A percentile compares a stretch with the other conserved stretches of the same genome.
Conservation (phyloP, 2,329 filamentous ascomycete genomes). For the Diaporthe caulivora region DNA sequence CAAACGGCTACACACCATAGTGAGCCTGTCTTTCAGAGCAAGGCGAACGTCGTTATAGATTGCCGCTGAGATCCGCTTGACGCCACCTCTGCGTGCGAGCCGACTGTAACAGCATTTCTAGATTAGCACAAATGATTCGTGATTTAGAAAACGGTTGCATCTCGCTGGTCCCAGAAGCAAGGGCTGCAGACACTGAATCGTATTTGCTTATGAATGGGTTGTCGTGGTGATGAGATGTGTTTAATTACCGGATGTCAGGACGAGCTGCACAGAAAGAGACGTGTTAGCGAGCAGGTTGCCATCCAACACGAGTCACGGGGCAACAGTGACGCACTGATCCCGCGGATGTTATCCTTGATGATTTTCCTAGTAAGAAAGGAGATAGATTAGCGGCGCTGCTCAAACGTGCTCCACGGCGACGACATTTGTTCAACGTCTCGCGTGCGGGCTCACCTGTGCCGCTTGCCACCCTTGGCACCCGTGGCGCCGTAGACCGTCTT, state of each 20-base stretch:
- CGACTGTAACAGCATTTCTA: constrained; percentile 59
- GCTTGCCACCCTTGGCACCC: constrained; percentile 44
- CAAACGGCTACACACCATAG: constrained; percentile 52
- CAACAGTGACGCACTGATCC: constrained; percentile 60
- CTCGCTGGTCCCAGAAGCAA: background rate
- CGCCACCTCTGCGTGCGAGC: constrained; percentile 80
- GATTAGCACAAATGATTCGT: background rate
- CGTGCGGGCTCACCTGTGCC: constrained; percentile 45
- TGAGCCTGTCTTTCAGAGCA: constrained; percentile 64
- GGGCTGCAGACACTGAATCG: background rate
- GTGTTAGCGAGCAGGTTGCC: constrained; percentile 5
- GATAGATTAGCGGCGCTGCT: background rate
- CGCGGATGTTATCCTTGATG: constrained; percentile 59
- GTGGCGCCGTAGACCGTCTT: constrained; percentile 44
- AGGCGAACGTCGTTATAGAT: constrained; percentile 74
- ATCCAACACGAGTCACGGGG: background rate
- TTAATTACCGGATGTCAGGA: constrained; percentile 40
- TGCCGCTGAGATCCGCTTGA: constrained; percentile 75
- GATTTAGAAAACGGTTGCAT: no score
- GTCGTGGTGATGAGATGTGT: constrained; percentile 4
- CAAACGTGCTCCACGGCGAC: background rate
- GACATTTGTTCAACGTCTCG: background rate
- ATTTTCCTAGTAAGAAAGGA: constrained; percentile 58
- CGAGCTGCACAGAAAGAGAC: constrained; percentile 28
- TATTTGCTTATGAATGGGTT: background rate